These are phyloP conservation scores for Backusella psychrophila DNA, from an alignment of 192 early-diverging fungal genomes.

Conservation along the genomic window DNA sequence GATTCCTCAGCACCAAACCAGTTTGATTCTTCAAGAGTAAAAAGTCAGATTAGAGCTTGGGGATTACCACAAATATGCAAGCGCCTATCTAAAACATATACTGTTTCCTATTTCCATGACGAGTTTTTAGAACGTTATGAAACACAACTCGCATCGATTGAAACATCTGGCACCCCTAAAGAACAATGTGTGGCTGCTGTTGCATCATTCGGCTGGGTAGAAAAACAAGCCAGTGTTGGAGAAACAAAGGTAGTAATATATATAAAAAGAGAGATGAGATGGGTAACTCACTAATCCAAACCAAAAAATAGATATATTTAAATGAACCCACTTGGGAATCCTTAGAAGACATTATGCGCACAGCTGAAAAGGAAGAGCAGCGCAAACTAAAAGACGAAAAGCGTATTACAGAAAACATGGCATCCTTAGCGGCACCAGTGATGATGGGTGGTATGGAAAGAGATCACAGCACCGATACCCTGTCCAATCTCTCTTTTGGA, in stretches of 20 bases:
- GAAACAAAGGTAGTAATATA: constrained; percentile 45
- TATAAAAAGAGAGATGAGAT: background rate
- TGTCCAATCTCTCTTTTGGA: constrained; percentile 30
- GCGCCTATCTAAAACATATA: constrained; percentile 69
- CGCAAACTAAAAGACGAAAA: constrained; percentile 24
- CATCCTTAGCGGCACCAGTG: background rate
- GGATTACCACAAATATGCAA: constrained; percentile 68
- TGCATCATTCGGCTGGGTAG: constrained; percentile 58
- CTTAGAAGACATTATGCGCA: constrained; percentile 80
- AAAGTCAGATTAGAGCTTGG: constrained; percentile 68
- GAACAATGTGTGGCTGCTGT: constrained; percentile 45
- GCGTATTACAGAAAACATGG: constrained; percentile 37
- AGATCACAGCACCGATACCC: constrained; percentile 24
- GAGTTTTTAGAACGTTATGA: constrained; percentile 78
- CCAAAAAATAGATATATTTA: constrained; percentile 59
- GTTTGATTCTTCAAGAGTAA: constrained; percentile 68
- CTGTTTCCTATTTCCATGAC: constrained; percentile 66
- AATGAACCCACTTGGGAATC: constrained; percentile 78
- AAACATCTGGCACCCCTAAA: background rate
- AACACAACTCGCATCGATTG: background rate
- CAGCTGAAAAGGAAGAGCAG: constrained; percentile 62
- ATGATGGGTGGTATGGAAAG: constrained; percentile 13
- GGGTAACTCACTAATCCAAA: background rate
- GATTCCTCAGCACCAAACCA: constrained; percentile 55
- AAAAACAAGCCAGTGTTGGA: constrained; percentile 58